Evolutionary conservation across 805 yeast genomes (phyloP).

Genomic region (Teunomyces panamensis): DNA sequence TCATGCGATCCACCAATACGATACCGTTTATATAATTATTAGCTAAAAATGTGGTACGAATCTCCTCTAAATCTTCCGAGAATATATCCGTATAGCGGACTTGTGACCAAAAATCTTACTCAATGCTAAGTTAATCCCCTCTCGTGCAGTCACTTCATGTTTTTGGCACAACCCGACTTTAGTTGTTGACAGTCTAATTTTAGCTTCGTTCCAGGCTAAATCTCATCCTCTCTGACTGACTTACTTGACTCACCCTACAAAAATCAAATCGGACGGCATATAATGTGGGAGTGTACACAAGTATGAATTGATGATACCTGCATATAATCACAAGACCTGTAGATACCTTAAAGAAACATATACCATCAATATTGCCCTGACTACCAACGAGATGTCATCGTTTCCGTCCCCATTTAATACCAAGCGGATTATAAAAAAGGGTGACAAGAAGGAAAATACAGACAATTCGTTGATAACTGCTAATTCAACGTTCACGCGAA

Average conservation of each 20-base stretch:
- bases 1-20: not conserved
- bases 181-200: too few relatives aligned
- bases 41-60: not conserved
- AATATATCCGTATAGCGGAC: too few relatives aligned
- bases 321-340: not conserved
- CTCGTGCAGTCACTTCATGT: too few relatives aligned
- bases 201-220: too few relatives aligned
- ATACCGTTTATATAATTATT: not conserved
- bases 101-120: too few relatives aligned
- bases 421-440: conserved; percentile 7
- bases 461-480: not conserved
- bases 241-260: too few relatives aligned
- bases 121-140: too few relatives aligned
- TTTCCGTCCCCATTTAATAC: conserved; percentile 22
- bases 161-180: too few relatives aligned
- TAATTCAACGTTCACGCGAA: not conserved
- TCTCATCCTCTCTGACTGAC: too few relatives aligned
- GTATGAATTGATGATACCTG: not conserved
- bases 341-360: not conserved
- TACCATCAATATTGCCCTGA: not conserved
- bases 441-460: not conserved
- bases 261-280: too few relatives aligned
- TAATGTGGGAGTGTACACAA: too few relatives aligned
- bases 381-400: conserved; percentile 4
- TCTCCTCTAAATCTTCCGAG: too few relatives aligned